Conservation (phyloP, 768 basidiomycete species). For the Leccinum ochraceum region DNA sequence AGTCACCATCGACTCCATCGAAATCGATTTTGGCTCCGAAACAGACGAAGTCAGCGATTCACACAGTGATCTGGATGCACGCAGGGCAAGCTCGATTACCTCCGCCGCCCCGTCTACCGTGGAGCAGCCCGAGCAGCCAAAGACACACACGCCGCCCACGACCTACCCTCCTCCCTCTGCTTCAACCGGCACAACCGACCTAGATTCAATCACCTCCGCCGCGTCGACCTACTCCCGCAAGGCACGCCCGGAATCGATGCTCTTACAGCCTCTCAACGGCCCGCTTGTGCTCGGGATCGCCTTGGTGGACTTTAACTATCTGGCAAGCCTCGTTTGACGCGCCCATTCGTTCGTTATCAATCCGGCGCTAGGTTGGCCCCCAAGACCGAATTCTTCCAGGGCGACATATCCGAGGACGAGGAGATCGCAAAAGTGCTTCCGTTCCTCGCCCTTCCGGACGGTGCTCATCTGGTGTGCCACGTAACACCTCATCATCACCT, state of each 20-base stretch:
- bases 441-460: slow-evolving; percentile 95
- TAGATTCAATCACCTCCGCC: slow-evolving; percentile 61
- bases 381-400: slow-evolving; percentile 80
- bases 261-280: slow-evolving; percentile 55
- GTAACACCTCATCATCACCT: neutral
- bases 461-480: slow-evolving; percentile 79
- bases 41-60: slow-evolving; percentile 55
- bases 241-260: slow-evolving; percentile 75
- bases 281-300: slow-evolving; percentile 84
- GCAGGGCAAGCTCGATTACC: slow-evolving; percentile 50
- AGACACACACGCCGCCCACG: slow-evolving; percentile 23
- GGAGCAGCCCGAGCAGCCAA: slow-evolving; percentile 38
- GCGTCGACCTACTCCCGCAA: slow-evolving; percentile 60
- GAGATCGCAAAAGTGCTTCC: slow-evolving; percentile 85
- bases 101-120: slow-evolving; percentile 51
- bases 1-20: slow-evolving; percentile 40
- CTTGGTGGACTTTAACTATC: slow-evolving; percentile 93
- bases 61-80: slow-evolving; percentile 33
- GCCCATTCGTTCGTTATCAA: slow-evolving; percentile 15
- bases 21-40: slow-evolving; percentile 57
- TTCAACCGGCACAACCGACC: slow-evolving; percentile 42
- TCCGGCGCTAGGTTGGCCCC: slow-evolving; percentile 73
- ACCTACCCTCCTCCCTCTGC: slow-evolving; percentile 55
- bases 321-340: slow-evolving; percentile 49
- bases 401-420: slow-evolving; percentile 81